Base-by-base conservation (phyloP, 2,329 filamentous ascomycete genomes). In the Hortaea werneckii region DNA sequence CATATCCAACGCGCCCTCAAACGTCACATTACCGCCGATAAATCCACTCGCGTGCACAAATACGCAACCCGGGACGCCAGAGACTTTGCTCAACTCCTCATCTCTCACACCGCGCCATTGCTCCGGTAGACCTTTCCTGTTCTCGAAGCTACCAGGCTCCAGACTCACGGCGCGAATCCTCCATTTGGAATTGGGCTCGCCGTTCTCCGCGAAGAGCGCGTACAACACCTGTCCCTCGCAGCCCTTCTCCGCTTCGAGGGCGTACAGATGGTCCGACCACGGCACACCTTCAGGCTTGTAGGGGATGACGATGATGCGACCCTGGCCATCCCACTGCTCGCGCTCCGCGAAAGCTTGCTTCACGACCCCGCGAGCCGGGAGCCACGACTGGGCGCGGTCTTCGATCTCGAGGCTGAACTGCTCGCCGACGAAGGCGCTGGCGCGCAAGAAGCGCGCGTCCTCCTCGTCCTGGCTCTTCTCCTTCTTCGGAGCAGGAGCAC, bases 201-300 rank as follows among this genome's bases (percentile, higher is more conserved):
- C 77, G 60, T 79, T 86, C 72, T 98, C 90, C 0, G 88, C 85
- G 68, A 96, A 96, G 27, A 96, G 73, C 10, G 95, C 89, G 62
- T 95, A 96, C 42, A 89, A 74, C 4, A 90, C 81, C 37, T 79
- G 67, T 0, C 71, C 68, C 28, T 68, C 50, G 50, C 65, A 59
- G 59, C 54, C 58, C 55, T 60, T 45, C 60, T 82, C 75, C 56
- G 75, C 75, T 69, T 98, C 92, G 28, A 96, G 77, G 12, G 77
- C 80, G 70, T 95, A 96, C 12, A 98, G 76, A 66, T 98, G 92
- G 61, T 96, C 90, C 65, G 94, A 92, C 92, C 92, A 96, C 1
- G 90, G 90, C 50, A 90, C 85, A 48, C 62, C 50, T 12, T 85
- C 81, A 52, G 84, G 78, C 46, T 52, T 51, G 43, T 59, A 57